Percentiles rank a stretch among this genome's conserved stretches.
These are phyloP conservation scores for Macrotyloma uniflorum DNA, from an alignment of 306 rosid species.

Conservation along the genomic window DNA sequence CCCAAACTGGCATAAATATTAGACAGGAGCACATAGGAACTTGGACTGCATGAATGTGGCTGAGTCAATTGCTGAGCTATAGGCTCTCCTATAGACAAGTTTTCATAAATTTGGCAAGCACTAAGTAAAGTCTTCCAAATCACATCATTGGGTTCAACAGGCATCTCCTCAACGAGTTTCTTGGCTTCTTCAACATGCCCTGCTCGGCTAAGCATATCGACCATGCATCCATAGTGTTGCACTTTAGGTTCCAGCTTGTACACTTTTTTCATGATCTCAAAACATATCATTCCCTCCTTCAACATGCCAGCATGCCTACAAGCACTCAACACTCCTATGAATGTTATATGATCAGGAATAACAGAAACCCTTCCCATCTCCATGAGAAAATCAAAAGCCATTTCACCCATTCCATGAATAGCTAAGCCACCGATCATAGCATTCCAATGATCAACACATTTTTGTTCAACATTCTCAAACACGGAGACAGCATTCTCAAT, in stretches of 20 bases:
- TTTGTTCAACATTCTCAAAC: slow-evolving; percentile 54
- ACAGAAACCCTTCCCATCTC: slow-evolving; percentile 62
- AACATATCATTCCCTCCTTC: slow-evolving; percentile 73
- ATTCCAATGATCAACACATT: slow-evolving; percentile 78
- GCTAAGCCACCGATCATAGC: slow-evolving; percentile 76
- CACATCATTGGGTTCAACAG: slow-evolving; percentile 75
- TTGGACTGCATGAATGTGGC: slow-evolving; percentile 51
- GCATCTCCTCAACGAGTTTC: slow-evolving; percentile 64
- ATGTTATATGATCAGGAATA: slow-evolving; percentile 71
- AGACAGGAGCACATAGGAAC: slow-evolving; percentile 69
- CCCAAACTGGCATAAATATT: slow-evolving; percentile 68
- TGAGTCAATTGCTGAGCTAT: slow-evolving; percentile 54
- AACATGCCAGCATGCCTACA: slow-evolving; percentile 76
- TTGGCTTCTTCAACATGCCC: slow-evolving; percentile 68
- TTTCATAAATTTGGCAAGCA: slow-evolving; percentile 63
- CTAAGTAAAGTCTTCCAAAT: slow-evolving; percentile 77
- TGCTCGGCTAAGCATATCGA: slow-evolving; percentile 70
- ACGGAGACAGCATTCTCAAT: slow-evolving; percentile 59
- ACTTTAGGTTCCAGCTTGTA: slow-evolving; percentile 71
- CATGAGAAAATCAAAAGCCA: slow-evolving; percentile 60
- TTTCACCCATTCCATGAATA: slow-evolving; percentile 65
- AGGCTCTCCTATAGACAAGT: slow-evolving; percentile 53
- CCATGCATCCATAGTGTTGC: slow-evolving; percentile 85
- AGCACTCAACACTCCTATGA: slow-evolving; percentile 70
- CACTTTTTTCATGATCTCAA: slow-evolving; percentile 71